Conservation (phyloP, 225 moss, liverwort and hornwort genomes). For the Polytrichum commune region DNA sequence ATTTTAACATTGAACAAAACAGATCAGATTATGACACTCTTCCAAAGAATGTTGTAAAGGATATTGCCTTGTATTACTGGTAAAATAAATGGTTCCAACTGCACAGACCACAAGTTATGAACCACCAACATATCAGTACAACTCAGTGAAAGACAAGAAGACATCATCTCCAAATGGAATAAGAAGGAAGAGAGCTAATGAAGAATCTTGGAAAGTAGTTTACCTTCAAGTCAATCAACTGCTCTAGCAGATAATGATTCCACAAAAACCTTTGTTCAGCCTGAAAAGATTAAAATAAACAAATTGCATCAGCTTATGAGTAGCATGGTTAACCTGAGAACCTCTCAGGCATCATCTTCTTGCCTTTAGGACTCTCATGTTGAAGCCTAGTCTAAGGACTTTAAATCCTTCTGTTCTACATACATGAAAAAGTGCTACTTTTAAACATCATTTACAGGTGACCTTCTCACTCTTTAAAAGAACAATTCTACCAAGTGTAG, state of each 20-base stretch:
- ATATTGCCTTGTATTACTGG: conserved; percentile 81
- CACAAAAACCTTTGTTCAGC: conserved; percentile 72
- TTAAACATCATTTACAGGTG: no score
- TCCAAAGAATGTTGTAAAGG: conserved; percentile 16
- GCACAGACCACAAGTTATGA: conserved; percentile 8
- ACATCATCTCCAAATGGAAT: not conserved
- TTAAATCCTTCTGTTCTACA: no score
- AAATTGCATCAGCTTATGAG: not conserved
- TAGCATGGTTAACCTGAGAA: no score
- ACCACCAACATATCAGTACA: no score
- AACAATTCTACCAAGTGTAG: no score
- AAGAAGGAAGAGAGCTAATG: not conserved
- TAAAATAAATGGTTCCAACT: conserved; percentile 69
- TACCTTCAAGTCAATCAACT: conserved; percentile 69
- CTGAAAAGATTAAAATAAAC: conserved; percentile 17
- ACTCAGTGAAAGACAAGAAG: no score
- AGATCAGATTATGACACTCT: not conserved
- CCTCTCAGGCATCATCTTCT: no score
- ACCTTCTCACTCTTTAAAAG: no score
- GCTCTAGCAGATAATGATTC: conserved; percentile 70
- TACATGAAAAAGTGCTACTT: no score
- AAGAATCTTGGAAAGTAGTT: not conserved
- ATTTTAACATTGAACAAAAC: not conserved
- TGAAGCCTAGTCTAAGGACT: no score
- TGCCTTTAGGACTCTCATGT: no score